Conservation (phyloP, 2,329 filamentous ascomycete species). For the Fusarium stilboides region DNA sequence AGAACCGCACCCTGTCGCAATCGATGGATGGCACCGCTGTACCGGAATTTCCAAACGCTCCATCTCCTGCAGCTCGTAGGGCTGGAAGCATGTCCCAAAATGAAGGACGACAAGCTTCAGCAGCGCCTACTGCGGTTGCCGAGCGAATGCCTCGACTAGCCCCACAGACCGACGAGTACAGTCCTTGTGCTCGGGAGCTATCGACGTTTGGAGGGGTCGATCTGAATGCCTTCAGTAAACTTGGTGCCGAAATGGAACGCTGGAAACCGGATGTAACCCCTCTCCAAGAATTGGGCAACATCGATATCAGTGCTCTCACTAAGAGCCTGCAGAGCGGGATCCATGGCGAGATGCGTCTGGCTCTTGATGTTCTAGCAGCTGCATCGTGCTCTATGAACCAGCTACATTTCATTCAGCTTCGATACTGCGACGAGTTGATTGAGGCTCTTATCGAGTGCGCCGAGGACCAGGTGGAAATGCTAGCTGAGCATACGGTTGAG, state of each 20-base stretch:
- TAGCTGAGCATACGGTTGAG: constrained; percentile 88
- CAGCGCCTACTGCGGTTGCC: constrained; percentile 31
- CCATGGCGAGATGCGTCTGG: constrained; percentile 88
- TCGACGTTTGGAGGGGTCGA: constrained; percentile 81
- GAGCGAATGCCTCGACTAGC: constrained; percentile 58
- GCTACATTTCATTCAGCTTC: constrained; percentile 76
- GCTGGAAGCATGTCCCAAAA: constrained; percentile 59
- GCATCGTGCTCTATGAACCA: constrained; percentile 75
- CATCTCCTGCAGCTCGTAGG: constrained; percentile 62
- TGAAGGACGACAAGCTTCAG: constrained; percentile 50
- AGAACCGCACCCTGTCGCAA: constrained; percentile 67
- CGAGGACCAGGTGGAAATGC: constrained; percentile 86
- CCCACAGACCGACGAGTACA: constrained; percentile 67
- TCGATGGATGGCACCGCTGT: constrained; percentile 60
- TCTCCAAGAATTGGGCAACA: constrained; percentile 84
- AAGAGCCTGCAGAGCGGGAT: constrained; percentile 93
- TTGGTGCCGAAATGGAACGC: constrained; percentile 77
- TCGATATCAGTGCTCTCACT: constrained; percentile 91
- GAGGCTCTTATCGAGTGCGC: constrained; percentile 92
- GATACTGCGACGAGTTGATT: constrained; percentile 87
- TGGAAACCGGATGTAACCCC: constrained; percentile 82
- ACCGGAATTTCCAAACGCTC: constrained; percentile 59
- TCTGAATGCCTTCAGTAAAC: constrained; percentile 72
- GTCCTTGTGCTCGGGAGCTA: constrained; percentile 68
- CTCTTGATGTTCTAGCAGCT: constrained; percentile 85